Evolutionary conservation across 768 basidiomycete species (phyloP).

Genomic region (Boletus edulis): DNA sequence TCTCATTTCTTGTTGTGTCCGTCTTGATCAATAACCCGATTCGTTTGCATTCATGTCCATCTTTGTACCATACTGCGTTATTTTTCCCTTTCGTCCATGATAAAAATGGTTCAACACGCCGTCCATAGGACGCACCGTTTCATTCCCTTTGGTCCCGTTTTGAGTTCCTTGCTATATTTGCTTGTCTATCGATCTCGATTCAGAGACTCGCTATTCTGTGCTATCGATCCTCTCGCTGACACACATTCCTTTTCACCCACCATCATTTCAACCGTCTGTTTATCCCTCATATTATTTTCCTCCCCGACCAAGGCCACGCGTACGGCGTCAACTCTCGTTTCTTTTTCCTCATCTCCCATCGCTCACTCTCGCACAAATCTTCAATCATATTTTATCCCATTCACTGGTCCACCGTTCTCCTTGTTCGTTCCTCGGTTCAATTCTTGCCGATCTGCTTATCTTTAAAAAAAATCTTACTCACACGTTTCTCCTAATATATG

Average conservation of each 20-base stretch:
- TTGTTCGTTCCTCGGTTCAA: too few species aligned
- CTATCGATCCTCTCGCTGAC: constrained; percentile 12
- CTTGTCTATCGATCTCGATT: constrained; percentile 6
- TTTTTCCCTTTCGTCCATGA: background rate
- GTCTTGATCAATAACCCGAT: constrained; percentile 8
- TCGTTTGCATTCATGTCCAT: constrained; percentile 7
- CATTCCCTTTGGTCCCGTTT: background rate
- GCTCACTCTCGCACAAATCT: background rate
- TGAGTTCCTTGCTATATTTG: constrained; percentile 3
- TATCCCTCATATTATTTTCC: constrained; percentile 9
- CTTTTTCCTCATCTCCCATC: background rate
- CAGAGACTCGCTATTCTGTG: constrained; percentile 12
- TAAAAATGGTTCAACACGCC: constrained; percentile 10
- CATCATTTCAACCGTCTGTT: constrained; percentile 5
- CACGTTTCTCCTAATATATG: constrained; percentile 16
- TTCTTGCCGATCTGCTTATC: background rate
- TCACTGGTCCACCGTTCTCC: background rate
- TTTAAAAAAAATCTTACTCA: background rate
- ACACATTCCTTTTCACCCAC: constrained; percentile 3
- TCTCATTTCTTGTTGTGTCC: constrained; percentile 14
- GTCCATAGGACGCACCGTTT: constrained; percentile 2
- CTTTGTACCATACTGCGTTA: constrained; percentile 9
- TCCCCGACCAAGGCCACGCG: background rate
- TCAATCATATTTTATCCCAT: background rate
- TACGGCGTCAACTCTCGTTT: background rate